Percentiles rank a stretch among this genome's conserved stretches.
Evolutionary conservation across 371 early-diverging fungal genomes (phyloP).

Genomic region (Furculomyces boomerangus): DNA sequence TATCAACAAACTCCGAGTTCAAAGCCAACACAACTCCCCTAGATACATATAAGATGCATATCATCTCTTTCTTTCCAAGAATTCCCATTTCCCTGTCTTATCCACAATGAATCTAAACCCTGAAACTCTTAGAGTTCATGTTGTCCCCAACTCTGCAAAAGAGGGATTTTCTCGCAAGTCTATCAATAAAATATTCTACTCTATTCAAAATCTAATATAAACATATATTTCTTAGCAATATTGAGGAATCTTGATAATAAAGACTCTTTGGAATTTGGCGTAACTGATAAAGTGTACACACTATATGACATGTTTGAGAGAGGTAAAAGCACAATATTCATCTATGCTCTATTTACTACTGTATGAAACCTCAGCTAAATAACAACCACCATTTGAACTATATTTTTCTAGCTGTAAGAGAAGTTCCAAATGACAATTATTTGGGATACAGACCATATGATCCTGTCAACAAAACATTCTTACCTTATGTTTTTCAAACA

Average conservation of each 20-base stretch:
- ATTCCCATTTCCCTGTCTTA: too few relatives aligned
- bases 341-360: neutral
- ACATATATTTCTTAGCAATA: neutral
- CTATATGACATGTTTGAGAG: slow-evolving; percentile 12
- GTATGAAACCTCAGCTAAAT: neutral
- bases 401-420: slow-evolving; percentile 5
- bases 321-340: neutral
- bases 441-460: slow-evolving; percentile 33
- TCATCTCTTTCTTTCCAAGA: too few relatives aligned
- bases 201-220: neutral
- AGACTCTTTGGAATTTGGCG: neutral
- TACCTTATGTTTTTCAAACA: slow-evolving; percentile 45
- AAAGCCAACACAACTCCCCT: too few relatives aligned
- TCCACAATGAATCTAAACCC: too few relatives aligned
- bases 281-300: slow-evolving; percentile 5
- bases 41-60: too few relatives aligned
- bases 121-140: too few relatives aligned
- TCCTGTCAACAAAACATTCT: slow-evolving; percentile 24
- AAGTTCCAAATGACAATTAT: slow-evolving; percentile 21
- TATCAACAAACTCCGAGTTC: too few relatives aligned
- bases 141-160: neutral
- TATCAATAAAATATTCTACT: neutral
- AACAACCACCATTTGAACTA: neutral
- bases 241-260: neutral
- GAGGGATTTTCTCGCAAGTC: neutral